Evolutionary conservation across 306 rosid species (phyloP), one percentile per base, ranked within the genome.

Genomic region (Benincasa hispida): DNA sequence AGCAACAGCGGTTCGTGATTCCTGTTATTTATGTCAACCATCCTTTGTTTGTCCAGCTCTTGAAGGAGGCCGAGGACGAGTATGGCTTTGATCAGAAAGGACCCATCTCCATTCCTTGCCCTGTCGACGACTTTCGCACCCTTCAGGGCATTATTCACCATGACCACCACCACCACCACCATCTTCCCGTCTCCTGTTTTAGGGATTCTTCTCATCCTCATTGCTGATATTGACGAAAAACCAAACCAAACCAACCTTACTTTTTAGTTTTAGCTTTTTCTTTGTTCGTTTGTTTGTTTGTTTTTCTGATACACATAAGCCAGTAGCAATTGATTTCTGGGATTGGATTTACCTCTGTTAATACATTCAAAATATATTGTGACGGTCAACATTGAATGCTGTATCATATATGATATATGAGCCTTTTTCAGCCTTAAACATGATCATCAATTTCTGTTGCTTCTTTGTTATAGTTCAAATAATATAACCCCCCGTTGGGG

Each of bases 11-110:
- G 88, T 92, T 95, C 58, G 93, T 95, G 57, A 81, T 95, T 13
- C 99, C 99, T 8, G 92, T 95, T 58, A 86, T 89, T 2, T 87
- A 95, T 84, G 81, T 95, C 79, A 90, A 95, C 82, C 99, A 95
- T 30, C 99, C 99, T 0, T 86, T 87, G 17, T 95, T 95, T 86
- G 82, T 84, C 82, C 84, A 87, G 50, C 79, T 95, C 24, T 61
- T 95, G 59, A 88, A 92, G 82, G 90, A 87, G 42, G 96, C 98
- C 15, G 99, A 95, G 79, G 89, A 92, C 5, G 99, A 95, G 78
- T 90, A 76, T 35, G 99, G 99, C 0, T 95, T 95, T 7, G 85
- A 89, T 55, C 99, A 90, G 55, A 85, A 89, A 30, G 99, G 99
- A 0, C 98, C 98, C 5, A 95, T 95, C 70, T 82, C 87, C 37